Base-by-base conservation (phyloP, 2,329 filamentous ascomycete species). In the Nigrospora osmanthi region DNA sequence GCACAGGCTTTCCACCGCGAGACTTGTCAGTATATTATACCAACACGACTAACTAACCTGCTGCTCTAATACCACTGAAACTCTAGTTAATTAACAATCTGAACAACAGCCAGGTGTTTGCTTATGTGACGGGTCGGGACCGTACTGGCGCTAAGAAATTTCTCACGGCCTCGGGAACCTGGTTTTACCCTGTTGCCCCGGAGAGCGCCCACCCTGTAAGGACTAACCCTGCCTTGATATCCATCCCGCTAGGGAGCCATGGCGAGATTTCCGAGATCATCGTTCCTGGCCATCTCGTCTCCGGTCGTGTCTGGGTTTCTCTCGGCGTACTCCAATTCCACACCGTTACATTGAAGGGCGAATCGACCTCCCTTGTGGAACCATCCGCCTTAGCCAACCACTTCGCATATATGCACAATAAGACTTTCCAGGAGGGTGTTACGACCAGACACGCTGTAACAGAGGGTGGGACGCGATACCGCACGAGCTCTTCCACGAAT, bases 321-420 rank as follows among this genome's bases (percentile, higher is more conserved):
- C 63, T 63, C 30, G 68, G 68, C 6, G 48, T 58, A 11, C 61
- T 71, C 4, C 43, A 19, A n/a, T n/a, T n/a, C n/a, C n/a, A n/a
- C n/a, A n/a, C n/a, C n/a, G n/a, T n/a, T n/a, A n/a, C n/a, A n/a
- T 16, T 13, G 15, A 13, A 57, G 31, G 62, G 64, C 17, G 51
- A 42, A 4, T 38, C 35, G 35, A 51, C 55, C 17, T 56, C 54
- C 11, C 54, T 78, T 2, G 73, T 78, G 14, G 67, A 75, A 49
- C 74, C 75, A 0, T 70, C 73, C 0, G 62, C 68, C 9, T 63
- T 60, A 11, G 71, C 70, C 54, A 56, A n/a, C n/a, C n/a, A n/a
- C n/a, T n/a, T n/a, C n/a, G n/a, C n/a, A n/a, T n/a, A n/a, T n/a
- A n/a, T n/a, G n/a, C n/a, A n/a, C n/a, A n/a, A n/a, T n/a, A n/a